Evolutionary conservation across 2,329 filamentous ascomycete genomes (phyloP).

Genomic region (Pyricularia pennisetigena): DNA sequence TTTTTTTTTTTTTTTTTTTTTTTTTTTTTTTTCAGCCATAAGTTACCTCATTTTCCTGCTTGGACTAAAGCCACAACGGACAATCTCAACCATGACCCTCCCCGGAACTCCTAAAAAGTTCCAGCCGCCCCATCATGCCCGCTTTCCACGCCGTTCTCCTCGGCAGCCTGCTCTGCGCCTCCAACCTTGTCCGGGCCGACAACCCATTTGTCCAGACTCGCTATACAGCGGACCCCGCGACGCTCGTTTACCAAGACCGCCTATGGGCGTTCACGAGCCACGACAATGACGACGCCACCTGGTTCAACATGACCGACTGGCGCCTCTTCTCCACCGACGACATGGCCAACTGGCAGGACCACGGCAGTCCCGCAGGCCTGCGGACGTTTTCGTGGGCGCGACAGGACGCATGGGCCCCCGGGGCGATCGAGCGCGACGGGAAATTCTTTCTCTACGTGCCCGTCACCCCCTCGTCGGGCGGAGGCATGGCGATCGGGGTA

Average conservation of each 20-base stretch:
- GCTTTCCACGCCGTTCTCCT: neutral
- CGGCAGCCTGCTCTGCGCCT: neutral
- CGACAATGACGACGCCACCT: constrained; percentile 17
- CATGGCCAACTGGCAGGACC: constrained; percentile 24
- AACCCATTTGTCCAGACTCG: constrained; percentile 10
- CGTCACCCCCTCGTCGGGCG: constrained; percentile 8
- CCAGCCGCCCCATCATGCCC: neutral
- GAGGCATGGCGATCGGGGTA: constrained; percentile 21
- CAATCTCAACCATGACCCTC: neutral
- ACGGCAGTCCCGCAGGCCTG: constrained; percentile 16
- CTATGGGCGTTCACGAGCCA: constrained; percentile 22
- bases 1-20: no score
- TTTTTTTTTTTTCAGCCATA: no score
- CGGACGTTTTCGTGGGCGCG: constrained; percentile 21
- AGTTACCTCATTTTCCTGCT: no score
- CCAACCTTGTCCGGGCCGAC: constrained; percentile 4
- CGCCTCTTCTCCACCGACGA: constrained; percentile 21
- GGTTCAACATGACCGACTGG: constrained; percentile 22
- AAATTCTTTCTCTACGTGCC: constrained; percentile 24
- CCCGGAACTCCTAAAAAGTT: neutral
- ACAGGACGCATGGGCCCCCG: constrained; percentile 23
- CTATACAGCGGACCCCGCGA: constrained; percentile 16
- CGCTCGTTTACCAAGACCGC: constrained; percentile 17
- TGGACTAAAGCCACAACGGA: neutral
- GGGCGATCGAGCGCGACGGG: constrained; percentile 19